A percentile compares a stretch with the other conserved stretches of the same genome.
Evolutionary conservation across 352 stramenopile genomes (phyloP).

Genomic region (Phytophthora sojae): DNA sequence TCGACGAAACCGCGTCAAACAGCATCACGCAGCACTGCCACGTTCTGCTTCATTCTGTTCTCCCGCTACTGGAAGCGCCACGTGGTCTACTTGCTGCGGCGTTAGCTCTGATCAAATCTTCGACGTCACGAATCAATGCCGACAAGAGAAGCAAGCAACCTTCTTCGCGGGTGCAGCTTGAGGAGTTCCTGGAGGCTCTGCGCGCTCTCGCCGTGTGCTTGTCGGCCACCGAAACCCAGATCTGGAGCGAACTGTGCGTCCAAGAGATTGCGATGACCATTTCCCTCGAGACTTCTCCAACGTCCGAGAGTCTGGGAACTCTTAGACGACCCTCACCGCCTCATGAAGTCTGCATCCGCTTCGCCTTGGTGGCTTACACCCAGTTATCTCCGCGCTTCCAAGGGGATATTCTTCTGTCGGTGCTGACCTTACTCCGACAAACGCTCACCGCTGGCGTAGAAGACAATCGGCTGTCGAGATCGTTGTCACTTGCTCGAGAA

Average conservation of each 20-base stretch:
- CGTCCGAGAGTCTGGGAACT: constrained; percentile 7
- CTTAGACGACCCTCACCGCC: constrained; percentile 18
- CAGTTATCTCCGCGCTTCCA: constrained; percentile 59
- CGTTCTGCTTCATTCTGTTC: constrained; percentile 55
- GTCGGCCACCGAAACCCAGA: constrained; percentile 30
- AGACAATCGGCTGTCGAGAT: constrained; percentile 11
- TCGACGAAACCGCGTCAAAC: constrained; percentile 26
- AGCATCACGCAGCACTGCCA: constrained; percentile 51
- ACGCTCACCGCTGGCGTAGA: constrained; percentile 24
- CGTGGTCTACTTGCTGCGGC: constrained; percentile 21
- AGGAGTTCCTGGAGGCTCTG: constrained; percentile 26
- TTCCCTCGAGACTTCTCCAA: constrained; percentile 20
- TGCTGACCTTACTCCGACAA: constrained; percentile 61
- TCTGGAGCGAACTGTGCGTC: constrained; percentile 68
- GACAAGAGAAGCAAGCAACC: constrained; percentile 10
- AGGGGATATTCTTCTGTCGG: constrained; percentile 64
- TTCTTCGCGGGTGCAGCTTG: neutral
- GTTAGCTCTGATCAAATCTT: constrained; percentile 21
- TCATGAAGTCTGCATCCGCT: constrained; percentile 49
- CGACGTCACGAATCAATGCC: constrained; percentile 9
- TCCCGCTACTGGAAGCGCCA: constrained; percentile 44
- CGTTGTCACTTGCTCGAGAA: constrained; percentile 47
- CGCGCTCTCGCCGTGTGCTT: constrained; percentile 40
- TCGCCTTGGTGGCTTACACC: constrained; percentile 61
- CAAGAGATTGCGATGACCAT: constrained; percentile 64